phyloP scores from a whole-genome alignment of 2,329 filamentous ascomycete species.

The Tolypocladium tundrense region DNA sequence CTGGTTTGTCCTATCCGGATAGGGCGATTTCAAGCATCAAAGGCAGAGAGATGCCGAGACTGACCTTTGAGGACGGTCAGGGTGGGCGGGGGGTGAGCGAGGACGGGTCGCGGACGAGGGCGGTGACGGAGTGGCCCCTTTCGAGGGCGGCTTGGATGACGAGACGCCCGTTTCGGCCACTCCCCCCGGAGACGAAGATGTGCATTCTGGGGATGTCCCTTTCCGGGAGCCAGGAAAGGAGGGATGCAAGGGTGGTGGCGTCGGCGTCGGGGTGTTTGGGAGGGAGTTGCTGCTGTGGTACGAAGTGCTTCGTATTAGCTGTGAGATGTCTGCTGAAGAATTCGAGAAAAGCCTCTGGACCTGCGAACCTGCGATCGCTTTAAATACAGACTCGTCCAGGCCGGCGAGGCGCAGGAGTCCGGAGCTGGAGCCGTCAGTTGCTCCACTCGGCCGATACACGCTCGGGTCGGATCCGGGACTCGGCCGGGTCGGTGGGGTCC shows the following conservation, averaged over 20 bases:
- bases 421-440: background rate
- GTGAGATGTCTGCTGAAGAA: background rate
- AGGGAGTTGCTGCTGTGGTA: too few species aligned
- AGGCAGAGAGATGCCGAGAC: background rate
- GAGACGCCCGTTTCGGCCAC: slow-evolving; percentile 34
- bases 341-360: background rate
- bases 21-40: too few species aligned
- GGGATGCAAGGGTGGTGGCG: too few species aligned
- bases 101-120: slow-evolving; percentile 30
- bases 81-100: slow-evolving; percentile 16
- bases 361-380: background rate
- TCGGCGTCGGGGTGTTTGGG: background rate
- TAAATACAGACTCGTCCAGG: background rate
- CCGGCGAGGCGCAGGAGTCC: background rate
- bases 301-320: too few species aligned
- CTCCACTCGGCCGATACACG: background rate
- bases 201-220: slow-evolving; percentile 22
- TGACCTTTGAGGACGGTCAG: slow-evolving; percentile 22
- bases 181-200: slow-evolving; percentile 35
- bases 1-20: too few species aligned
- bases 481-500: background rate
- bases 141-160: slow-evolving; percentile 28
- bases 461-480: background rate
- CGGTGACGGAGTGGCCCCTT: slow-evolving; percentile 31
- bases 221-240: slow-evolving; percentile 1